Evolutionary conservation across 768 basidiomycete species (phyloP).

Genomic region (Amanita thiersii): DNA sequence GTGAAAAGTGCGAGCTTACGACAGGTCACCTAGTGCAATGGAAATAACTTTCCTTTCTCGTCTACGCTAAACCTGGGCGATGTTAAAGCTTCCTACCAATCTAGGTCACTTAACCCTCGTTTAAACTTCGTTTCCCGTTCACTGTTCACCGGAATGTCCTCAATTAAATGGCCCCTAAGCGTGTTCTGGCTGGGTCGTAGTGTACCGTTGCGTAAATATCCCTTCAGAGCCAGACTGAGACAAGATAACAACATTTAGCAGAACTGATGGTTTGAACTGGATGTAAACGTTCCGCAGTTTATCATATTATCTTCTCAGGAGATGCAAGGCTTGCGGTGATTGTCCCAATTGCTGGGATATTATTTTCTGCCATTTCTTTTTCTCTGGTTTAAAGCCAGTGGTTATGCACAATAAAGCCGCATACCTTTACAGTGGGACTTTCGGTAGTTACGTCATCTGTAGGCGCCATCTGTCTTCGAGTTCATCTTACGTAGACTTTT

Average conservation of each 20-base stretch:
- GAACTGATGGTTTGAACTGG: conserved; percentile 71
- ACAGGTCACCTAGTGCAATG: conserved; percentile 57
- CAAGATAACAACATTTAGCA: conserved; percentile 62
- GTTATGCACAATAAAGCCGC: conserved; percentile 5
- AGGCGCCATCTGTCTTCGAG: too few species aligned
- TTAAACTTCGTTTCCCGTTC: conserved; percentile 68
- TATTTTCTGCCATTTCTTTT: conserved; percentile 97
- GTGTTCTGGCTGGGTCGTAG: conserved; percentile 65
- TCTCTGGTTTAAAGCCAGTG: background rate
- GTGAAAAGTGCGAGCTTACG: conserved; percentile 54
- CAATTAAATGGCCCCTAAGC: conserved; percentile 67
- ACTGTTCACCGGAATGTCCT: conserved; percentile 53
- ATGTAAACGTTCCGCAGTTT: conserved; percentile 68
- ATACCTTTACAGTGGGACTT: conserved; percentile 95
- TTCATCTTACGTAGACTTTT: too few species aligned
- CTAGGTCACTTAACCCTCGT: conserved; percentile 82
- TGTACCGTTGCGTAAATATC: conserved; percentile 71
- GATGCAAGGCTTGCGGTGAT: conserved; percentile 90
- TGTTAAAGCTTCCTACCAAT: conserved; percentile 82
- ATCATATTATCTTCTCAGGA: conserved; percentile 59
- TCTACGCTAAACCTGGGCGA: conserved; percentile 73
- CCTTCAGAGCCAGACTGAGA: conserved; percentile 62
- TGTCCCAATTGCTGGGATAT: conserved; percentile 98
- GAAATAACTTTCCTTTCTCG: conserved; percentile 74
- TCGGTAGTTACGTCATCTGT: too few species aligned